Conservation (phyloP, 208 protist genomes). For the Leishmania martiniquensis region DNA sequence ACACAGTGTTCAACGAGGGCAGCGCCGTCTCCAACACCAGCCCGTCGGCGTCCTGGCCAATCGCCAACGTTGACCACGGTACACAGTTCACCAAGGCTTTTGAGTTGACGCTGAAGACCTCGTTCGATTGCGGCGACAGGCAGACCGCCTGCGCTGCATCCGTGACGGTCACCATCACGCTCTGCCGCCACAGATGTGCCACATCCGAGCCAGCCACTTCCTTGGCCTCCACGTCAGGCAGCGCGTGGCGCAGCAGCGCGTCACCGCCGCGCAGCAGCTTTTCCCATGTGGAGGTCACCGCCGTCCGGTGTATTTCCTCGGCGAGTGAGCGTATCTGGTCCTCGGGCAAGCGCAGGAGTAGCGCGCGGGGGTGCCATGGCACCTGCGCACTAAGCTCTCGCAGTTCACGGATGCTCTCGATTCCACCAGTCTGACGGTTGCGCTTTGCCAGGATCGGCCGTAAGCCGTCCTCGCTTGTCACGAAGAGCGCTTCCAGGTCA, state of each 20-base stretch:
- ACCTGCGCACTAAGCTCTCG: constrained; percentile 49
- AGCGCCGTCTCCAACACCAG: constrained; percentile 68
- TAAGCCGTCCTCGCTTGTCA: constrained; percentile 62
- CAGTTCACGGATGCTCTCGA: constrained; percentile 75
- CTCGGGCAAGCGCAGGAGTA: constrained; percentile 55
- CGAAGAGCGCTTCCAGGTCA: constrained; percentile 75
- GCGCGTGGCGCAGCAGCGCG: constrained; percentile 42
- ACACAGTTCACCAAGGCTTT: constrained; percentile 49
- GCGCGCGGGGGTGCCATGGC: constrained; percentile 47
- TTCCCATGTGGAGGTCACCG: constrained; percentile 49
- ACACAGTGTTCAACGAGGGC: constrained; percentile 48
- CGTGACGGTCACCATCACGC: constrained; percentile 64
- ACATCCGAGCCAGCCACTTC: constrained; percentile 18
- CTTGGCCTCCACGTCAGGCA: constrained; percentile 31
- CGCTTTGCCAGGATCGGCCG: constrained; percentile 72
- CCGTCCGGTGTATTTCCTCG: constrained; percentile 38
- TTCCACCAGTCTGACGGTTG: constrained; percentile 58
- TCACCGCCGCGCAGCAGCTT: constrained; percentile 53
- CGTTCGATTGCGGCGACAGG: constrained; percentile 74
- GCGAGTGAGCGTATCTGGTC: constrained; percentile 47
- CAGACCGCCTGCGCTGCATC: constrained; percentile 59
- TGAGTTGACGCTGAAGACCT: constrained; percentile 62
- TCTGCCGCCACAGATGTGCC: constrained; percentile 44
- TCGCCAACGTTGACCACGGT: constrained; percentile 40
- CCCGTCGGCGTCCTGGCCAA: constrained; percentile 33